Evolutionary conservation across 306 rosid species (phyloP), one percentile per base, ranked within the genome.

Genomic region (Vigna reflexopilosa): DNA sequence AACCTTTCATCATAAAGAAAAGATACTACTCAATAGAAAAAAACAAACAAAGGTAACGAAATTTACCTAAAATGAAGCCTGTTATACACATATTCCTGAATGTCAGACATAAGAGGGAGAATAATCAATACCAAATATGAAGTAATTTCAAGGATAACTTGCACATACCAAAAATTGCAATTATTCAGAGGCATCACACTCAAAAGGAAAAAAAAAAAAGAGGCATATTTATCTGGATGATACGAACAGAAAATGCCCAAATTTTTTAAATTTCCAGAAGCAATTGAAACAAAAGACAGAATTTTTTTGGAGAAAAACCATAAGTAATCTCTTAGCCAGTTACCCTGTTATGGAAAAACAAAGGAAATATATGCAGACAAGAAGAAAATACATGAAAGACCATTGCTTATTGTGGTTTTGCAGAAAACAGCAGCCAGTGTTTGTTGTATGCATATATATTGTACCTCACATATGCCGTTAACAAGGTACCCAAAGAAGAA

Each of bases 11-110:
- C 9, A 34, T 1, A n/a, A 6, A 6, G 30, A 55, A 19, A 9
- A 55, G 10, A 20, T 9, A 26, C 15, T 9, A 26, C 15, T 10
- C 22, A 42, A 73, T 44, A 20, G 77, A 75, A 67, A 68, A 57
- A 73, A 30, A 30, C 34, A 66, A 22, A 45, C 8, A 50, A 73
- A 56, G 5, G 10, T 34, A 16, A 15, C 24, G 22, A 63, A 73
- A 20, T 72, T 85, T 63, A 93, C 98, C 98, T 94, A 77, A 95
- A 95, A 47, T 91, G 84, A 70, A 95, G 98, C 93, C 92, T 91
- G 88, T 95, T 95, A 73, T 95, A 95, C 79, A 95, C 98, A 70
- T 92, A 95, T 84, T 95, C 98, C 98, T 95, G 89, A n/a, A 63
- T 9, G 22, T 36, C 47, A 63, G 4, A 24, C 69, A 34, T 0